phyloP scores from a whole-genome alignment of 179 eudicot genomes.

The Beta corolliflora region DNA sequence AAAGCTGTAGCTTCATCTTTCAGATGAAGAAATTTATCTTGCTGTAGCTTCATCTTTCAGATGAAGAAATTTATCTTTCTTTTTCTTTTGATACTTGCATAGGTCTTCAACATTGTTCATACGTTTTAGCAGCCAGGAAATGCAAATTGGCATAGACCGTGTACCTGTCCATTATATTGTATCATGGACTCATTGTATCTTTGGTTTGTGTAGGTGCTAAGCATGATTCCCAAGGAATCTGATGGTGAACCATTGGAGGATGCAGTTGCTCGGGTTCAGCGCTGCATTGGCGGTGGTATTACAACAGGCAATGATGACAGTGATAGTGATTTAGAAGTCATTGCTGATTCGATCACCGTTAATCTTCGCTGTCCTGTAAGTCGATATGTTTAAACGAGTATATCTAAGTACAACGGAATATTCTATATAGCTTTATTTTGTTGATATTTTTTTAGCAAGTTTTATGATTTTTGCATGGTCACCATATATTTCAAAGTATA shows the following conservation, averaged over 20 bases:
- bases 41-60: too few relatives aligned
- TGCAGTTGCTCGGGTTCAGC: slow-evolving; percentile 70
- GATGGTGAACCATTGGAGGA: slow-evolving; percentile 58
- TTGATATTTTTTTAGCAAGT: not conserved
- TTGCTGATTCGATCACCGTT: slow-evolving; percentile 58
- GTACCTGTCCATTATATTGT: not conserved
- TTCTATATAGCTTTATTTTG: not conserved
- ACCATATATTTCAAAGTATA: not conserved
- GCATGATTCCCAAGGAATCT: slow-evolving; percentile 52
- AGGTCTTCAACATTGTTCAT: slow-evolving; percentile 4
- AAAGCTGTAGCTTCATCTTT: too few relatives aligned
- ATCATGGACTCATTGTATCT: not conserved
- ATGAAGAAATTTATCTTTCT: not conserved
- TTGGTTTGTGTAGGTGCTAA: slow-evolving; percentile 48
- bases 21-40: not conserved
- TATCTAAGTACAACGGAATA: not conserved
- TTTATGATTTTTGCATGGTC: not conserved
- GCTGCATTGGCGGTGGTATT: slow-evolving; percentile 73
- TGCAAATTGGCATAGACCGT: not conserved
- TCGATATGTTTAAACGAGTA: slow-evolving; percentile 2
- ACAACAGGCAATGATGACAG: slow-evolving; percentile 52
- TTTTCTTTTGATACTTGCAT: not conserved
- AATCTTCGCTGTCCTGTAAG: slow-evolving; percentile 84
- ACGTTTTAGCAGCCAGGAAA: not conserved
- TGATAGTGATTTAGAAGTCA: slow-evolving; percentile 77